Conservation (phyloP, 208 protist species). For the Acanthamoeba triangularis region DNA sequence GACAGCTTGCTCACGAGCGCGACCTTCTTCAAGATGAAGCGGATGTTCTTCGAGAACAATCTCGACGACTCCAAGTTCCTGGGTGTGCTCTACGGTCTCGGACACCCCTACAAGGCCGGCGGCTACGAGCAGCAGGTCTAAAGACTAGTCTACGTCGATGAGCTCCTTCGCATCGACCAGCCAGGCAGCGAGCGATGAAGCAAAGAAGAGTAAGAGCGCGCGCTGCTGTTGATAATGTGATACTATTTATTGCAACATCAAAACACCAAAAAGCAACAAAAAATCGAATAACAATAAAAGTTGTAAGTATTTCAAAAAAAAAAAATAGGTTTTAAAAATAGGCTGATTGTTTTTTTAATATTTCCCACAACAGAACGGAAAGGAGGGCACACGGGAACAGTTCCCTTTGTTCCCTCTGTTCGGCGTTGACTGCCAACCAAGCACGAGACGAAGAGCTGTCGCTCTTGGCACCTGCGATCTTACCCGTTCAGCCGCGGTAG, state of each 20-base stretch:
- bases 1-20: slow-evolving; percentile 98
- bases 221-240: slow-evolving; percentile 33
- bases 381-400: too few species aligned
- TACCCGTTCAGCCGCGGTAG: too few species aligned
- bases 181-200: not conserved
- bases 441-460: too few species aligned
- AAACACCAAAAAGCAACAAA: slow-evolving; percentile 33
- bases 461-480: too few species aligned
- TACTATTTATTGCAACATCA: slow-evolving; percentile 60
- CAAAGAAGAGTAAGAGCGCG: not conserved
- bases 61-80: slow-evolving; percentile 93
- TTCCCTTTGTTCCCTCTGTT: too few species aligned
- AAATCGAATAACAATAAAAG: slow-evolving; percentile 63
- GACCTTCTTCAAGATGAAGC: slow-evolving; percentile 98
- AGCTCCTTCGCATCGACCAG: not conserved
- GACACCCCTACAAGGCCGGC: slow-evolving; percentile 59
- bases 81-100: slow-evolving; percentile 97
- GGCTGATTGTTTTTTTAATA: too few species aligned
- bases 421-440: too few species aligned
- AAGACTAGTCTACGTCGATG: not conserved
- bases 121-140: not conserved
- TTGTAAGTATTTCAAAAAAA: not conserved
- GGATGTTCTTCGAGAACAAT: slow-evolving; percentile 92
- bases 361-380: too few species aligned
- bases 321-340: too few species aligned